Evolutionary conservation across 768 basidiomycete genomes (phyloP).

Genomic region (Suillus paluster): DNA sequence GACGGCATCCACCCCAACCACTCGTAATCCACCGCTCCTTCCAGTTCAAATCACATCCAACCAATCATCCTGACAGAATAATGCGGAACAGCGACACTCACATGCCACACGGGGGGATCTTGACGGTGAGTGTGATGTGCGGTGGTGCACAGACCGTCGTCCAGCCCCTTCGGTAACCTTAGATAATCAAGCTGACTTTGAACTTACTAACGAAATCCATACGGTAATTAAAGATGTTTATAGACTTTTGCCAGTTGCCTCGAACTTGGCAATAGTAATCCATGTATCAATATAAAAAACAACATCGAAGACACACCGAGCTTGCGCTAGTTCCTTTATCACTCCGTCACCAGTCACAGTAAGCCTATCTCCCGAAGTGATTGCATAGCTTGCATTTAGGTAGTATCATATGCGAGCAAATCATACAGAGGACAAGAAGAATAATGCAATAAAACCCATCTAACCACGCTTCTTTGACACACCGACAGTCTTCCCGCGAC

Average conservation of each 20-base stretch:
- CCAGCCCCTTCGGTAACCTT: neutral
- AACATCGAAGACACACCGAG: no score
- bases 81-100: neutral
- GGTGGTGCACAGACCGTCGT: neutral
- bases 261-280: no score
- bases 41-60: neutral
- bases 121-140: slow-evolving; percentile 2
- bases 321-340: no score
- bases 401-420: slow-evolving; percentile 1
- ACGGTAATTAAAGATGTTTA: no score
- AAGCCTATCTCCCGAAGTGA: neutral
- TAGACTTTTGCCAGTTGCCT: no score
- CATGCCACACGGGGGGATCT: neutral
- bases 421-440: neutral
- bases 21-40: neutral
- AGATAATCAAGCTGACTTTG: slow-evolving; percentile 6
- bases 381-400: neutral
- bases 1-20: slow-evolving; percentile 4
- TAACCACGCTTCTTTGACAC: slow-evolving; percentile 89
- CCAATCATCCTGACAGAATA: neutral
- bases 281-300: no score
- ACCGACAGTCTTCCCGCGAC: slow-evolving; percentile 95
- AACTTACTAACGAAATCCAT: neutral
- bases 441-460: slow-evolving; percentile 17
- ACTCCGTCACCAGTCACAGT: no score